Evolutionary conservation across 2,329 filamentous ascomycete species (phyloP), one percentile per base, ranked within the genome.

Genomic region (Corynespora cassiicola): DNA sequence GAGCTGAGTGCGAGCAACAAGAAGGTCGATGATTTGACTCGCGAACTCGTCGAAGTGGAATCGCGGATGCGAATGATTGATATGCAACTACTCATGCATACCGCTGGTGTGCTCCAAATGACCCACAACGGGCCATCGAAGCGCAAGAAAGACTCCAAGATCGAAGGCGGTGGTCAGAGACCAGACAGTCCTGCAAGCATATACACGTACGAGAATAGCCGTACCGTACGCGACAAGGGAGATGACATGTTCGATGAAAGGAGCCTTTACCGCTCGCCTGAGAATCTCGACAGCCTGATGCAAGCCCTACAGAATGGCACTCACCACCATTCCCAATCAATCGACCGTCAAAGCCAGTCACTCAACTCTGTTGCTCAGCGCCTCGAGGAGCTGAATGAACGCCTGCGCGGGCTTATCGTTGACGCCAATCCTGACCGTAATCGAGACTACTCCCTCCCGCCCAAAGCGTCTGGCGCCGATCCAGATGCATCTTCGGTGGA

Each of bases 41-140:
- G 84, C 25, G 89, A 96, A 57, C 74, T 97, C 23, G 89, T 88
- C 72, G 79, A 80, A 42, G 74, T 95, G 39, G 89, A 96, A 68
- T 88, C 87, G n/a, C 57, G 66, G 76, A 87, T 51, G 74, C 86
- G 42, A 84, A 90, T 72, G 80, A 86, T 42, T 80, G 88, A 95
- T 58, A 81, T 81, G 55, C 82, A 84, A 46, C 73, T 99, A 28
- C 74, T 97, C 33, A 85, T 92, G 65, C 94, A 99, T 65, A 97
- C 92, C 0, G 91, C 94, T 10, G 92, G 89, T 28, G 88, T 99
- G 24, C 74, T 99, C 36, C 90, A 96, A 63, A 80, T 95, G 67
- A 95, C 91, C 7, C 91, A 97, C 69, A 87, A 86, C 55, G 83
- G 81, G 1, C 76, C 86, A n/a, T 75, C 77, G 41, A 86, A 81